Evolutionary conservation across 176 grass and related monocot genomes (phyloP).

Genomic region (Triticum monococcum): DNA sequence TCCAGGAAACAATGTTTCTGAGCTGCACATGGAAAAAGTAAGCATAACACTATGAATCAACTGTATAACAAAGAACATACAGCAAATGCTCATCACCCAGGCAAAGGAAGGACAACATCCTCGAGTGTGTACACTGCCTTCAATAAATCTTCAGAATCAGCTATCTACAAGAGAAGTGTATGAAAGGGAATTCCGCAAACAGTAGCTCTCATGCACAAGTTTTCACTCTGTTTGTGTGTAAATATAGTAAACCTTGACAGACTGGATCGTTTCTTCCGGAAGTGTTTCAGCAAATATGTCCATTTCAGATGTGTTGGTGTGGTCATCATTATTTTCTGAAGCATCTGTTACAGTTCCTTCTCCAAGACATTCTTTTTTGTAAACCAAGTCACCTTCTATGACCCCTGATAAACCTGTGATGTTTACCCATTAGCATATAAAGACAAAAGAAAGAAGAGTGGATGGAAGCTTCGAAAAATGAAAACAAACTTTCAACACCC

Average conservation of each 20-base stretch:
- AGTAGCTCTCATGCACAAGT: neutral
- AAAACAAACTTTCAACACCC: constrained; percentile 3
- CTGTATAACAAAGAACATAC: neutral
- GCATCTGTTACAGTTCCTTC: constrained; percentile 27
- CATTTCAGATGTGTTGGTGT: constrained; percentile 40
- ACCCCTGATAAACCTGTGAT: constrained; percentile 77
- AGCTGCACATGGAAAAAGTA: constrained; percentile 50
- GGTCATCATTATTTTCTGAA: constrained; percentile 45
- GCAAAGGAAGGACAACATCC: constrained; percentile 95
- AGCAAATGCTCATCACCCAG: constrained; percentile 64
- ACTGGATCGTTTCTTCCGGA: constrained; percentile 65
- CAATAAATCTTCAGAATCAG: constrained; percentile 81
- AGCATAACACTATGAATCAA: constrained; percentile 14
- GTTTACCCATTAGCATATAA: constrained; percentile 24
- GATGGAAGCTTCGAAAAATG: neutral
- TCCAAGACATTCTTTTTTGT: constrained; percentile 54
- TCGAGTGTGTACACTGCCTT: constrained; percentile 73
- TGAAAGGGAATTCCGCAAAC: constrained; percentile 15
- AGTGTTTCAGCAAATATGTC: constrained; percentile 51
- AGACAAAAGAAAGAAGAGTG: constrained; percentile 18
- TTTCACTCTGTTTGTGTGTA: neutral
- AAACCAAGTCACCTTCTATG: constrained; percentile 86
- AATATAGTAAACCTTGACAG: constrained; percentile 73
- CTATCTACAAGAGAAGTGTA: constrained; percentile 50
- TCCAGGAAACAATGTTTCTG: constrained; percentile 75